These are phyloP conservation scores for Phytophthora agathidicida DNA, from an alignment of 352 stramenopile genomes.

Conservation along the genomic window DNA sequence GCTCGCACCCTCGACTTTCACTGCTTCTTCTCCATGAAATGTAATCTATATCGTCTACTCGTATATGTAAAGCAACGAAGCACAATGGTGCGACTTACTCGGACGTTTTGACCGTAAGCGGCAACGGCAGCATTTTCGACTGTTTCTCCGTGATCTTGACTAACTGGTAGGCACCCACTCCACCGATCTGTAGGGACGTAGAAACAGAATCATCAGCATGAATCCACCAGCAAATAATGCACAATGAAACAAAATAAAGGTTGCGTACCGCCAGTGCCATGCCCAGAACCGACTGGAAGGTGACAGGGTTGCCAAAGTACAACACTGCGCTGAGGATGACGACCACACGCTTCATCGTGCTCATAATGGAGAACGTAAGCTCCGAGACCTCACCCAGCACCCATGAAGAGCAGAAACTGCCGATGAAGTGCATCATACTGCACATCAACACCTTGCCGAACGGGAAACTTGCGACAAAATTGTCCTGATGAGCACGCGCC, in stretches of 20 bases:
- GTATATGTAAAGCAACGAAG: conserved; percentile 31
- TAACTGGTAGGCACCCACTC: conserved; percentile 80
- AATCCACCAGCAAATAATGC: neutral
- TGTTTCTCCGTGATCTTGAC: conserved; percentile 75
- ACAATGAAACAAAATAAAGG: neutral
- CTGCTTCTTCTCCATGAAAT: conserved; percentile 24
- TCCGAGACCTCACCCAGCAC: conserved; percentile 87
- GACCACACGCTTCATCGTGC: conserved; percentile 89
- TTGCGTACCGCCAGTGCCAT: conserved; percentile 71
- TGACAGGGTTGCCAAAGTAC: conserved; percentile 87
- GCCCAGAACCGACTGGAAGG: conserved; percentile 64
- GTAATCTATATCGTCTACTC: conserved; percentile 38
- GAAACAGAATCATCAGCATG: conserved; percentile 6
- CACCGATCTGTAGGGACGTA: conserved; percentile 44
- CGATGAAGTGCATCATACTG: conserved; percentile 86
- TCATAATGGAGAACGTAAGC: conserved; percentile 91
- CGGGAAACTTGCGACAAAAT: conserved; percentile 72
- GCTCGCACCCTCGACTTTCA: conserved; percentile 13
- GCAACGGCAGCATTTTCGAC: conserved; percentile 46
- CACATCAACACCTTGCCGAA: conserved; percentile 75
- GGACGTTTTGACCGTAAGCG: conserved; percentile 53
- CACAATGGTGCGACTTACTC: conserved; percentile 16
- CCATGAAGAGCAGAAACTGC: conserved; percentile 81
- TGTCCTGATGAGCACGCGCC: conserved; percentile 52
- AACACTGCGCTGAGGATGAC: conserved; percentile 86